Conservation (phyloP, 352 stramenopile genomes). For the Phytophthora tentaculata region DNA sequence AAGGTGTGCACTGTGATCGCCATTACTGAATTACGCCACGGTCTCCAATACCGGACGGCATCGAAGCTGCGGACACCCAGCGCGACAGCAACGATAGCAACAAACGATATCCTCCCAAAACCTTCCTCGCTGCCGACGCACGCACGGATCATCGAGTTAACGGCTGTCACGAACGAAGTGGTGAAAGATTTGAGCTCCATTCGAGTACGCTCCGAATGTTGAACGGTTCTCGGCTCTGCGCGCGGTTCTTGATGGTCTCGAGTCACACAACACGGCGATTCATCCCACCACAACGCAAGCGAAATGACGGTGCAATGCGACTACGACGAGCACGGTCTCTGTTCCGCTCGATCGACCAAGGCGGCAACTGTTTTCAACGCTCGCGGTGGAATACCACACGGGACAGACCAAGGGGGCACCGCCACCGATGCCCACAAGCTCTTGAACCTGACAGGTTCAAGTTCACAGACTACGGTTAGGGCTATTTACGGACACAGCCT, state of each 20-base stretch:
- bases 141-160: constrained; percentile 4
- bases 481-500: no score
- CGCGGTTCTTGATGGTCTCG: constrained; percentile 14
- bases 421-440: constrained; percentile 18
- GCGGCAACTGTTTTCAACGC: constrained; percentile 31
- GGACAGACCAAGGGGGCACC: constrained; percentile 12
- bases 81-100: background rate
- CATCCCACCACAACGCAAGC: constrained; percentile 1
- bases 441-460: no score
- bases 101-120: background rate
- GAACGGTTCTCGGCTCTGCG: constrained; percentile 21
- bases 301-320: constrained; percentile 16
- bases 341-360: constrained; percentile 3
- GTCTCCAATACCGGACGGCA: background rate
- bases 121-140: constrained; percentile 1
- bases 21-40: background rate
- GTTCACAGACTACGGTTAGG: no score
- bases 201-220: constrained; percentile 17
- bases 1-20: background rate
- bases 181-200: constrained; percentile 11
- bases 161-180: constrained; percentile 9
- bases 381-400: constrained; percentile 26
- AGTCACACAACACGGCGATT: constrained; percentile 24
- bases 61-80: background rate
- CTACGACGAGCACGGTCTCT: constrained; percentile 10